A percentile compares a stretch with the other conserved stretches of the same genome.
These are phyloP conservation scores for Candida dendrica DNA, from an alignment of 805 yeast species.

Conservation along the genomic window DNA sequence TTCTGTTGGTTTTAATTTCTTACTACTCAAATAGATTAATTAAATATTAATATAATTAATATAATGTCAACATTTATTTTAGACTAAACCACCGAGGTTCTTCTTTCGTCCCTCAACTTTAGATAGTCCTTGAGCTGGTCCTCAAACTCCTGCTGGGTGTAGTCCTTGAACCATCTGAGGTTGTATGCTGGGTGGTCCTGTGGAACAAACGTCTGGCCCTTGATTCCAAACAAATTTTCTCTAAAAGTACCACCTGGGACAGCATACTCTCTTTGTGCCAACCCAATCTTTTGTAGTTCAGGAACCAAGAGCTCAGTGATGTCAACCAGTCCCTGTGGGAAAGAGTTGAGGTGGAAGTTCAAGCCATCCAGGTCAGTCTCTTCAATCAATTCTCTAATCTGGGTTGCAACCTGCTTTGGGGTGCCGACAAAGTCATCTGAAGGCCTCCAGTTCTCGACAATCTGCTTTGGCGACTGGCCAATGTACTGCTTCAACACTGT, in stretches of 20 bases:
- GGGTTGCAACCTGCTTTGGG: slow-evolving; percentile 29
- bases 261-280: slow-evolving; percentile 29
- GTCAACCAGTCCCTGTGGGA: slow-evolving; percentile 31
- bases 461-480: slow-evolving; percentile 14
- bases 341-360: slow-evolving; percentile 29
- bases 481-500: slow-evolving; percentile 26
- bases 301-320: slow-evolving; percentile 27
- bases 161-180: slow-evolving; percentile 8
- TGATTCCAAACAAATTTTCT: slow-evolving; percentile 24
- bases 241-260: slow-evolving; percentile 24
- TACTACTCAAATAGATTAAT: no score
- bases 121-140: neutral
- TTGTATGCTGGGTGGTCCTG: slow-evolving; percentile 14
- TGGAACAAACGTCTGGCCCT: slow-evolving; percentile 16
- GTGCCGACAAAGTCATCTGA: slow-evolving; percentile 27
- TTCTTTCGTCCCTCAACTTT: slow-evolving; percentile 1
- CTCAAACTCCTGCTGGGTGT: slow-evolving; percentile 3
- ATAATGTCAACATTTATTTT: no score
- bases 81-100: neutral
- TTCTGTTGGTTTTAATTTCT: no score
- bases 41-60: no score
- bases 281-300: slow-evolving; percentile 24
- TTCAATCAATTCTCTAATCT: slow-evolving; percentile 30
- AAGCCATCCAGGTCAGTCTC: slow-evolving; percentile 34
- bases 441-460: slow-evolving; percentile 25